Base-by-base conservation (phyloP, 108 stramenopile genomes). In the Aurantiochytrium sp. region DNA sequence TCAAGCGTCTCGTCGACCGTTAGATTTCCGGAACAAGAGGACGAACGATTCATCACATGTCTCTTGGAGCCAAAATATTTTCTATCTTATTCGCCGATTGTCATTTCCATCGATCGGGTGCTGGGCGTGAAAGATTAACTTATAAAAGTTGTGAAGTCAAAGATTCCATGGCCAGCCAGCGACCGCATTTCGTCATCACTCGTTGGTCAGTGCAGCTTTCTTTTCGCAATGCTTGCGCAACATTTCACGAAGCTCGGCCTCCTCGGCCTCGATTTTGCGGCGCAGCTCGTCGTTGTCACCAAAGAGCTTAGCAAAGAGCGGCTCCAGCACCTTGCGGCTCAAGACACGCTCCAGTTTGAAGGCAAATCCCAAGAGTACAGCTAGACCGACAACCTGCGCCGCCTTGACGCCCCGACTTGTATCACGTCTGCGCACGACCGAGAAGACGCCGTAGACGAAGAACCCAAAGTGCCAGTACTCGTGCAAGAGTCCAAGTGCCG, bases 1-100 rank as follows among this genome's bases (percentile, higher is more conserved):
- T 83, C 76, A 83, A 83, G 76, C 76, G 76, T 12, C 51, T 83
- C 25, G 51, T 83, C 49, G 76, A 83, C 76, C 76, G 51, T 45
- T 83, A 83, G 35, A 35, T 35, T 35, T 35, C 35, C 2, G 35
- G 35, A 35, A 35, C 35, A 35, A 35, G 35, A 35, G 35, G 35
- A 35, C 35, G 35, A 35, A 35, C 35, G 35, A 35, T 35, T 35
- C 35, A 35, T 35, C 0, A 35, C 35, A 0, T 35, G 35, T 35
- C 1, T 35, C 35, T 35, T 35, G 35, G 35, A 35, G 35, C 35
- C 35, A 35, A 35, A 35, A 35, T 35, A 35, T 35, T 35, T 35
- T 35, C 35, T 35, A 35, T 35, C 35, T 35, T 35, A 35, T 35
- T 35, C 35, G 35, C 35, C 35, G 0, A 35, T 35, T 35, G 35